Percentiles rank a stretch among this genome's conserved stretches.
These are phyloP conservation scores for Fusarium succisae DNA, from an alignment of 2,329 filamentous ascomycete species.

Conservation along the genomic window DNA sequence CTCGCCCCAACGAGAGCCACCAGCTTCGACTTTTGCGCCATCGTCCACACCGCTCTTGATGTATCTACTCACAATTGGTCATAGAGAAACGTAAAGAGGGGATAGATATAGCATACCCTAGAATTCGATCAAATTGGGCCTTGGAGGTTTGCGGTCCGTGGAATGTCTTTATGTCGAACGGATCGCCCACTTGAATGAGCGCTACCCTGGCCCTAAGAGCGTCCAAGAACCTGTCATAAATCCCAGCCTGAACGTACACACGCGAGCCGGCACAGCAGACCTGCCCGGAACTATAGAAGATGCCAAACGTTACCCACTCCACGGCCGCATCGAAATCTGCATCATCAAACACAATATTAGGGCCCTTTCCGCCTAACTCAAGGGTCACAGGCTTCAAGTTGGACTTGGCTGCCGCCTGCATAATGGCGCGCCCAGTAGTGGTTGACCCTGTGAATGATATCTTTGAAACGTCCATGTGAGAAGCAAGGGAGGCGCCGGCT, in stretches of 20 bases:
- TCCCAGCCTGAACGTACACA: not conserved
- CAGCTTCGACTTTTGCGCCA: not conserved
- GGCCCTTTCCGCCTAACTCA: not conserved
- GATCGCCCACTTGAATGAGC: not conserved
- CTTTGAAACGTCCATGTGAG: not conserved
- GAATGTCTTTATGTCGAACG: not conserved
- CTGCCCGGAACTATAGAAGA: not conserved
- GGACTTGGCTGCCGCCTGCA: not conserved
- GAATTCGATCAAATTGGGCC: not conserved
- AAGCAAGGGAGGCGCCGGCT: fast-evolving
- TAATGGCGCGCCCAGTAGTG: not conserved
- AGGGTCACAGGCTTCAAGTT: not conserved
- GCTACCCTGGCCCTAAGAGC: not conserved
- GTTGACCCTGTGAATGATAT: not conserved
- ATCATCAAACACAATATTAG: not conserved
- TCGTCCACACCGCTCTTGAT: not conserved
- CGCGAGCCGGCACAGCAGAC: not conserved
- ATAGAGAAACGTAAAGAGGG: no score
- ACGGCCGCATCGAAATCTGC: not conserved
- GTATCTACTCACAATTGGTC: not conserved
- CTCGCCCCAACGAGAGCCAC: not conserved
- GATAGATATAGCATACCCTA: not conserved
- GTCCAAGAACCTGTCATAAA: not conserved
- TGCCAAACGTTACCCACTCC: not conserved
- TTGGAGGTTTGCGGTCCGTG: not conserved